Conservation (phyloP, 768 basidiomycete genomes). For the Mycena albidolilacea region DNA sequence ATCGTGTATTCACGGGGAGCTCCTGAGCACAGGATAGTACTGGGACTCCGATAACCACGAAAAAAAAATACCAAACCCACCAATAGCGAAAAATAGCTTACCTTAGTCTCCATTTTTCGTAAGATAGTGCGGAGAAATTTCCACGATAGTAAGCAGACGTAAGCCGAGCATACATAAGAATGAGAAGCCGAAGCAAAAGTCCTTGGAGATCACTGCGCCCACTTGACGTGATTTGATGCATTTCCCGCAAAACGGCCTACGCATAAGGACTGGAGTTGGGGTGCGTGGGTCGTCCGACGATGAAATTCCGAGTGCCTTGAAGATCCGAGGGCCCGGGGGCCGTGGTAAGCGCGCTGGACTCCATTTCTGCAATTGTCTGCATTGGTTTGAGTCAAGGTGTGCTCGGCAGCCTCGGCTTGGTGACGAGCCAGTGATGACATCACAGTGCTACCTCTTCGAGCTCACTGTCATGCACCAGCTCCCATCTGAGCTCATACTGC, state of each 20-base stretch:
- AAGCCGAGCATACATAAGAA: not conserved
- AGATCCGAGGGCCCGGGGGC: no score
- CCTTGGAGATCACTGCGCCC: conserved; percentile 12
- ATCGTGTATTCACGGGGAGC: not conserved
- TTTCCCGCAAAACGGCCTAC: not conserved
- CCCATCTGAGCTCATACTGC: not conserved
- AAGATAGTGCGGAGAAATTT: not conserved
- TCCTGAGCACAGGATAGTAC: not conserved
- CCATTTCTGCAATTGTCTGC: no score
- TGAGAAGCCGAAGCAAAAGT: not conserved
- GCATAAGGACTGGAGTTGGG: not conserved
- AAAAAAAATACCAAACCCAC: not conserved
- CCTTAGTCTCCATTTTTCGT: not conserved
- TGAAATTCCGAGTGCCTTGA: not conserved
- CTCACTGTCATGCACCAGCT: not conserved
- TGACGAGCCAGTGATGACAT: no score
- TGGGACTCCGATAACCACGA: not conserved
- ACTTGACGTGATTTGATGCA: conserved; percentile 11
- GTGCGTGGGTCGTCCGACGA: not conserved
- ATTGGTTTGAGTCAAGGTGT: no score
- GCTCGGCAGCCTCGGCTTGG: no score
- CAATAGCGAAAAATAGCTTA: not conserved
- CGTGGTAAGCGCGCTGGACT: no score
- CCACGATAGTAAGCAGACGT: not conserved
- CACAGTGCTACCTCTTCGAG: no score